Percentiles rank a stretch among this genome's conserved stretches.
phyloP scores from a whole-genome alignment of 208 protist genomes.

The Acanthamoeba castellanii region DNA sequence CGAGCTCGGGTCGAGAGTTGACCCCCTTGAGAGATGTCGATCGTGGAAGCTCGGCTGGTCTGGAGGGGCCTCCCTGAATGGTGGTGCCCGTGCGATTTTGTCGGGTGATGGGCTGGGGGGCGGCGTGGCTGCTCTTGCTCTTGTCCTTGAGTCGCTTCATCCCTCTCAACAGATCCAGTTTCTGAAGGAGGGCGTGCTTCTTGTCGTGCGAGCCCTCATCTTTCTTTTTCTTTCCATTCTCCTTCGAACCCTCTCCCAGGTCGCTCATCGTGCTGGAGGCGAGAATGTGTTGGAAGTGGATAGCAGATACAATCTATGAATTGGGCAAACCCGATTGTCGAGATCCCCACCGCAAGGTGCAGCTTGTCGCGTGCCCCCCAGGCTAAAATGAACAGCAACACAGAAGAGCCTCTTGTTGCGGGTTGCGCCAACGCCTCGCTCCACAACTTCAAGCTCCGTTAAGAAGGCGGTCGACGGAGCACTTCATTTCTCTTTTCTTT shows the following conservation, averaged over 20 bases:
- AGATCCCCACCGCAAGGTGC: not conserved
- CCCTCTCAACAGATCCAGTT: slow-evolving; percentile 16
- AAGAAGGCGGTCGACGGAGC: not conserved
- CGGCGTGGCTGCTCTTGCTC: slow-evolving; percentile 5
- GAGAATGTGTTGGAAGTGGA: not conserved
- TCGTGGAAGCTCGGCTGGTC: slow-evolving; percentile 37
- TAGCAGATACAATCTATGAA: too few species aligned
- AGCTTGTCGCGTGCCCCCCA: too few species aligned
- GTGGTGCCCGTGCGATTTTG: not conserved
- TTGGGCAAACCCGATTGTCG: not conserved
- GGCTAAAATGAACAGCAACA: not conserved
- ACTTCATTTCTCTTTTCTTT: not conserved
- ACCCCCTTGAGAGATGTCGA: slow-evolving; percentile 65
- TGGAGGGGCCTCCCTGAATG: not conserved
- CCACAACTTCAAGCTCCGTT: not conserved
- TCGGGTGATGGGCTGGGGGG: not conserved
- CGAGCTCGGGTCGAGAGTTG: slow-evolving; percentile 17
- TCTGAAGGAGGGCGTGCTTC: slow-evolving; percentile 71
- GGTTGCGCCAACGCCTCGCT: slow-evolving; percentile 20
- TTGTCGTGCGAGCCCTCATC: slow-evolving; percentile 11
- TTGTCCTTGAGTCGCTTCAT: slow-evolving; percentile 67
- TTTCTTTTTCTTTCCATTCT: slow-evolving; percentile 43
- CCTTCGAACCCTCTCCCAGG: not conserved
- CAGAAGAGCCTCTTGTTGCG: not conserved
- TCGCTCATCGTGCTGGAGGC: not conserved